A percentile compares a stretch with the other conserved stretches of the same genome.
Evolutionary conservation across 2,329 filamentous ascomycete species (phyloP).

Genomic region (Fusarium luffae): DNA sequence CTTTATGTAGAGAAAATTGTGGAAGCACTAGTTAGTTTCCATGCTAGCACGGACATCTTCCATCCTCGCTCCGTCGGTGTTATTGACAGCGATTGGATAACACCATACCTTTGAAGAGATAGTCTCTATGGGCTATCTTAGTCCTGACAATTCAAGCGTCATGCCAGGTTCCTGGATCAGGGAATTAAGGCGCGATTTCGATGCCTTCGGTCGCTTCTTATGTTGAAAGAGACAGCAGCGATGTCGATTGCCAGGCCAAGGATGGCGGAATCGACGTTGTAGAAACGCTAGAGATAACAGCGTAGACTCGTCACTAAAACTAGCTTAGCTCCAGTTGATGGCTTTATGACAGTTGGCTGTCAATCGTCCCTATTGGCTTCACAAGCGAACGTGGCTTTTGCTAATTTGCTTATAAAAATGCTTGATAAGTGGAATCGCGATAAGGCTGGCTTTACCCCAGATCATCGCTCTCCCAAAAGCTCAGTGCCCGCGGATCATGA

Average conservation of each 20-base stretch:
- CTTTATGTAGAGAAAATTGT: rapidly evolving
- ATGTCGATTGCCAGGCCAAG: neutral
- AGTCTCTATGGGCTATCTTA: neutral
- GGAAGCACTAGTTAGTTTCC: neutral
- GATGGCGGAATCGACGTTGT: neutral
- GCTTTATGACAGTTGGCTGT: neutral
- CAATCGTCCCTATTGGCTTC: neutral
- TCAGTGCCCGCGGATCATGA: neutral
- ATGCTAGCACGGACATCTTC: neutral
- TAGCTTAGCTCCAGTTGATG: neutral
- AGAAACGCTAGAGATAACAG: neutral
- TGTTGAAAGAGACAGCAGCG: neutral
- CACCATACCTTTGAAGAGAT: neutral
- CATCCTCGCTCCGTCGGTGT: neutral
- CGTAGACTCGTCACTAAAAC: neutral
- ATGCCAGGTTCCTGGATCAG: neutral
- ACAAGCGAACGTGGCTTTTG: neutral
- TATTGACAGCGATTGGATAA: neutral
- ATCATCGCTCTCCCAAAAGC: neutral
- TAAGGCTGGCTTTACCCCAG: neutral
- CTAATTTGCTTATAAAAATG: neutral
- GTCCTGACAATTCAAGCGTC: neutral
- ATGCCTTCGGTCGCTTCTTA: neutral
- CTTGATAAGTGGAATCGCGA: neutral
- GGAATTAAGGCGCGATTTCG: neutral